Evolutionary conservation across 192 early-diverging fungal genomes (phyloP), one percentile per base, ranked within the genome.

Genomic region (Gonapodya prolifera): DNA sequence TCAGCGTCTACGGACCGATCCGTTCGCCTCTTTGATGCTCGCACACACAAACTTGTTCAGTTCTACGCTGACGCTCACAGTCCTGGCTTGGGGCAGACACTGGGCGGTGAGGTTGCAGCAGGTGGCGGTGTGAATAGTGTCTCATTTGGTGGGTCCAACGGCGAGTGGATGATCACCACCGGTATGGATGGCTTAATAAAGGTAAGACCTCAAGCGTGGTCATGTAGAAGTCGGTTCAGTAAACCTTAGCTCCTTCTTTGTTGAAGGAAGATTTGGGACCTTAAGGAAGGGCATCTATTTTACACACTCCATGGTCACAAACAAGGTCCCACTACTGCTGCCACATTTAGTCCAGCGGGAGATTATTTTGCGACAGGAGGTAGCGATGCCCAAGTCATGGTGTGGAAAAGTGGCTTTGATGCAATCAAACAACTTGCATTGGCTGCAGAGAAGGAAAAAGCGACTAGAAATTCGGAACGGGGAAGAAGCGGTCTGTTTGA

Each of bases 231-330:
- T n/a, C n/a, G n/a, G n/a, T n/a, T n/a, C n/a, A n/a, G 35, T 1
- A 28, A 23, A n/a, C 18, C 69, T 8, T 69, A 78, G 17, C 0
- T 82, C 1, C 75, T 82, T n/a, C 1, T 75, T 30, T 81, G 1
- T 79, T 16, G 8, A 1, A 29, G 45, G 35, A 34, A 87, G 84
- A 84, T 89, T 71, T 89, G 87, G 87, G 88, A 89, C 80, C 35
- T 89, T 30, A 86, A 86, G 70, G 88, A 89, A 80, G 88, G 88
- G 0, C 87, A 87, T 78, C 76, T 89, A 35, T 88, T 88, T 70
- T 89, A 89, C 78, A 88, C 88, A 29, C 80, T 89, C 17, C 85
- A 89, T 78, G 88, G 88, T 1, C 88, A 89, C 79, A 83, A 86
- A 75, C 30, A 81, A 35, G 88, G 88, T 1, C 85, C 88, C 17